Evolutionary conservation across 2,329 filamentous ascomycete genomes (phyloP), one percentile per base, ranked within the genome.

Genomic region (Aphanoascus verrucosus): DNA sequence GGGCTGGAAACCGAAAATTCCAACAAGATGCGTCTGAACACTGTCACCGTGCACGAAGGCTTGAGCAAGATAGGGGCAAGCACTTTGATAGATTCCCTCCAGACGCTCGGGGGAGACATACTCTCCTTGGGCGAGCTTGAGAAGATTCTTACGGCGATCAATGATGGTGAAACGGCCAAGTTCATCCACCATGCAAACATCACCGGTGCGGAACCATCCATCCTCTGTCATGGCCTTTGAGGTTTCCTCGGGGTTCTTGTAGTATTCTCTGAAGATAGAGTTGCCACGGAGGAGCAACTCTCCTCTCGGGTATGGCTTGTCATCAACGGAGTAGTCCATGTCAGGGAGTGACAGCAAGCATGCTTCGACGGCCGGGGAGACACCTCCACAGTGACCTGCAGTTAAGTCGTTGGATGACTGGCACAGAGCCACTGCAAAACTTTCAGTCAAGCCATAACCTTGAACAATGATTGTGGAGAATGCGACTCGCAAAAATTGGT

Each of bases 101-200:
- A 98, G 88, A 54, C 90, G 87, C 74, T 98, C 93, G 12, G 93
- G 93, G 1, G 90, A 95, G 64, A 98, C 88, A 72, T 98, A 98
- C 74, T 98, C 93, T 68, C 93, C 93, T 71, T 98, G 93, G 0
- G 91, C 84, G 53, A 98, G 81, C 79, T 98, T 98, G 66, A 98
- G 82, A n/a, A 98, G 88, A 72, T 97, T 97, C 85, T 98, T 98
- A 73, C 89, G 85, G 63, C 93, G 89, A 71, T 98, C 93, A 63
- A 98, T 85, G 70, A 98, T 94, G 70, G 81, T 83, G 76, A 97
- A 85, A 56, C 90, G 87, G 57, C 93, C 93, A 65, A 86, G 71
- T 60, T 83, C 82, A 69, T 98, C 93, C 20, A 98, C 77, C 59
- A 83, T 80, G 64, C 83, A 88, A 60, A 98, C 91, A 64, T 98